phyloP scores from a whole-genome alignment of 1,284 basidiomycete genomes.

The Melampsora larici-populina region DNA sequence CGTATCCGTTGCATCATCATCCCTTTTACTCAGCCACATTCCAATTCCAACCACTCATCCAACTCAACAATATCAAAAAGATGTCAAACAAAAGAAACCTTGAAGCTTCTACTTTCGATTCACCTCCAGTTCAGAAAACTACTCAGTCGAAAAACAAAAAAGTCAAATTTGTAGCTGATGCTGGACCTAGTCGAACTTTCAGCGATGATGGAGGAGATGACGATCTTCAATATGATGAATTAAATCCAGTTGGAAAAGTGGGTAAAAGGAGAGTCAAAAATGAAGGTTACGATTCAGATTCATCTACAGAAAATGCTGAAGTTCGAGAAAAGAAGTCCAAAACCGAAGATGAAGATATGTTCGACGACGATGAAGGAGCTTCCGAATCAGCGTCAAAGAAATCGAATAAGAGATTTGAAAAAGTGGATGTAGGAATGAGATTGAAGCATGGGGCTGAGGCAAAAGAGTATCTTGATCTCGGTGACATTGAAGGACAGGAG shows the following conservation, averaged over 20 bases:
- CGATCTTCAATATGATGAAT: slow-evolving; percentile 24
- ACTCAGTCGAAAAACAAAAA: not conserved
- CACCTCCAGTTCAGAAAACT: not conserved
- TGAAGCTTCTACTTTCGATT: slow-evolving; percentile 2
- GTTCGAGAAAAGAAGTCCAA: slow-evolving; percentile 65
- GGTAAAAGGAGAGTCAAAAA: slow-evolving; percentile 56
- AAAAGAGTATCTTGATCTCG: slow-evolving; percentile 70
- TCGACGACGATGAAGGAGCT: slow-evolving; percentile 60
- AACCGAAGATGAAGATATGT: slow-evolving; percentile 76
- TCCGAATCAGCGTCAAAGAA: slow-evolving; percentile 36
- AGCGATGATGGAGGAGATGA: slow-evolving; percentile 12
- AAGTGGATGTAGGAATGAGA: slow-evolving; percentile 45
- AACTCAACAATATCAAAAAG: not conserved
- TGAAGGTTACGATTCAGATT: slow-evolving; percentile 90
- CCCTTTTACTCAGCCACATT: too few relatives aligned
- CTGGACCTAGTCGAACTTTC: not conserved
- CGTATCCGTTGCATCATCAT: too few relatives aligned
- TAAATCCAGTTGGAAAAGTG: slow-evolving; percentile 30
- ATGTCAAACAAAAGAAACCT: slow-evolving; percentile 20
- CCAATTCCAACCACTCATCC: too few relatives aligned
- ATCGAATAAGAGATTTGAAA: slow-evolving; percentile 41
- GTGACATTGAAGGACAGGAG: slow-evolving; percentile 93
- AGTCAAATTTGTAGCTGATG: slow-evolving; percentile 25
- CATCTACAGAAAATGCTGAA: slow-evolving; percentile 84
- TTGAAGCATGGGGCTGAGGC: slow-evolving; percentile 44